Percentiles rank a stretch among this genome's conserved stretches.
Conservation (phyloP, 495 filamentous ascomycete species). For the Acidiella bohemica region DNA sequence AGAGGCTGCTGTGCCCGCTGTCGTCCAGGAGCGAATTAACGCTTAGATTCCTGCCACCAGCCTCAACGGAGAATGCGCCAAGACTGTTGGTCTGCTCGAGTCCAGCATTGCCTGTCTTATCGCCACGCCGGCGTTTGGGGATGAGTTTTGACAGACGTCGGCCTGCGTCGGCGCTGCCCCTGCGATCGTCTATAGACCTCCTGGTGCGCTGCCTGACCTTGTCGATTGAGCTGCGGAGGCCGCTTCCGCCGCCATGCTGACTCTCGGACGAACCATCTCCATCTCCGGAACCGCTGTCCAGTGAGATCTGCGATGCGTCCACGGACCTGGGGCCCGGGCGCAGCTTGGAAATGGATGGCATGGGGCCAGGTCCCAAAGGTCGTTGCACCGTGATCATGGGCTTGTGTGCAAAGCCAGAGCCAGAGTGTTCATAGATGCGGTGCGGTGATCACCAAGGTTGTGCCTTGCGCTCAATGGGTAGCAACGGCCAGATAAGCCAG, state of each 20-base stretch:
- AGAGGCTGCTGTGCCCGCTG: slow-evolving; percentile 41
- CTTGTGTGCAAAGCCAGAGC: no score
- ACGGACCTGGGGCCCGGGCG: no score
- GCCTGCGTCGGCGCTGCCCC: slow-evolving; percentile 21
- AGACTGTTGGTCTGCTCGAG: slow-evolving; percentile 20
- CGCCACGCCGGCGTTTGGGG: slow-evolving; percentile 36
- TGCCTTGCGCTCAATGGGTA: no score
- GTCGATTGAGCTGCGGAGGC: slow-evolving; percentile 23
- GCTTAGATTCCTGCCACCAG: neutral
- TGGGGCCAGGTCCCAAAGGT: no score
- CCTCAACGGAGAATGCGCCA: slow-evolving; percentile 8
- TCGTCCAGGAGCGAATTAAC: slow-evolving; percentile 26
- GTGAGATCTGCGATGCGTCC: no score
- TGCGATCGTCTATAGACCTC: slow-evolving; percentile 15
- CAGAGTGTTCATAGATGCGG: no score
- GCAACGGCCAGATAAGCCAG: no score
- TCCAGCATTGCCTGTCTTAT: slow-evolving; percentile 19
- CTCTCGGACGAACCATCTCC: slow-evolving; percentile 8
- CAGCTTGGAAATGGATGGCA: slow-evolving; percentile 14
- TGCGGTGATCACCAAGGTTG: no score
- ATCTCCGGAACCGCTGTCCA: slow-evolving; percentile 19
- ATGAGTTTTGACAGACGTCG: slow-evolving; percentile 42
- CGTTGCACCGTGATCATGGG: no score
- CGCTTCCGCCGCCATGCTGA: no score
- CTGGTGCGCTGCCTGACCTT: slow-evolving; percentile 20